Base-by-base conservation (phyloP, 2,329 filamentous ascomycete species). In the Cucurbitaria berberidis region DNA sequence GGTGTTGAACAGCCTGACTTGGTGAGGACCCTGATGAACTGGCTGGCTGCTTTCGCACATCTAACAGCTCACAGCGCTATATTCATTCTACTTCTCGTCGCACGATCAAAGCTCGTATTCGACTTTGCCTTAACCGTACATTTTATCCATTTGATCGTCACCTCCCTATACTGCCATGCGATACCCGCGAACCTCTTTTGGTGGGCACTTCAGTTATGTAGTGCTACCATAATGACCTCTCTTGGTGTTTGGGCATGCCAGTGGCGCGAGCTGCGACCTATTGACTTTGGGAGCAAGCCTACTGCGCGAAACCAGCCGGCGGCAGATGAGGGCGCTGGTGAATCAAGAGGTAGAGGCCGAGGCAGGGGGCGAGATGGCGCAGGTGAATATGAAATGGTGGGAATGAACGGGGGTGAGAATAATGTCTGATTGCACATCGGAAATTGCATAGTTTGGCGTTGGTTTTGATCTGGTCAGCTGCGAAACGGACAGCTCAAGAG, bases 71-170 rank as follows among this genome's bases (percentile, higher is more conserved):
- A 53, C 69, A 98, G 93, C 72, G 86, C 91, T 36, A 86, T 96
- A 53, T 89, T 91, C 36, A 88, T 97, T 52, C 86, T 96, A 45
- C 78, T 93, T 48, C 81, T 98, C 52, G 86, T 99, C 63, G 87
- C 89, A 18, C 91, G 95, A 57, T 95, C 89, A 42, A 98, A 98
- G 75, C 89, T 98, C 55, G 90, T 98, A 45, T 91, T 91, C 63
- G 95, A 99, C 77, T 99, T 98, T 74, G 90, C 91, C 27, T 80
- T 97, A 21, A 96, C 93, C 2, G 84, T 97, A 16, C 91, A 96
- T 78, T 84, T 90, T 73, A 80, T 96, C 36, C 90, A 96, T 73
- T 84, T 96, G 47, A 60, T 95, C 66, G 76, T 91, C 66, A 90
- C 90, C 24, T 88, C 87, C 18, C 74, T 96, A 29, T 96, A 96